Percentiles rank a stretch among this genome's conserved stretches.
Conservation (phyloP, 176 grass and related monocot genomes). For the Hyparrhenia diplandra region DNA sequence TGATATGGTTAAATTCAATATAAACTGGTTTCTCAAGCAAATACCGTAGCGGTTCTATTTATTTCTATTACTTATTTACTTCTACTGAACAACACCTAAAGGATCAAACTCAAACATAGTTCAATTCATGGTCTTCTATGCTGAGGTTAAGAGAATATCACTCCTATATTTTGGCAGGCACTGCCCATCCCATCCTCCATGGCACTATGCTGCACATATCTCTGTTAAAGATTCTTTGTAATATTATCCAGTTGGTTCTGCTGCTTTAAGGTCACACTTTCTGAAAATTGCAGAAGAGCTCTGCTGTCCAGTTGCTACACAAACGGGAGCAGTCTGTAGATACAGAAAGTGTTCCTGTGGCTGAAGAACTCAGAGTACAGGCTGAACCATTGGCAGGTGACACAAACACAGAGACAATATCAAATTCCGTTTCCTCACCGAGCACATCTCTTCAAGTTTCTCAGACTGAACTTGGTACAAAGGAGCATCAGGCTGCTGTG, state of each 20-base stretch:
- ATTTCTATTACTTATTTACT: not conserved
- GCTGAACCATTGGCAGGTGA: constrained; percentile 28
- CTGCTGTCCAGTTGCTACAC: constrained; percentile 35
- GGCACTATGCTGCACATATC: not conserved
- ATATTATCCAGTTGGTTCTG: not conserved
- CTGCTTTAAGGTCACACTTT: constrained; percentile 30
- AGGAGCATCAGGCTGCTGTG: constrained; percentile 63
- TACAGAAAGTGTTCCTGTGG: constrained; percentile 29
- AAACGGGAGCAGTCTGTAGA: constrained; percentile 43
- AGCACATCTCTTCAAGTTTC: constrained; percentile 35
- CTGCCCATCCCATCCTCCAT: not conserved
- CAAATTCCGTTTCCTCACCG: constrained; percentile 36
- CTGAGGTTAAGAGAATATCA: not conserved
- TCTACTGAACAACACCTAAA: not conserved
- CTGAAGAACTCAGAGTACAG: constrained; percentile 30
- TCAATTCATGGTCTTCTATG: not conserved
- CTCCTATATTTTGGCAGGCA: not conserved
- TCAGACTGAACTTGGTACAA: constrained; percentile 41
- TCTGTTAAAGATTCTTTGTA: constrained; percentile 4
- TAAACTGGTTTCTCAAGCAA: not conserved
- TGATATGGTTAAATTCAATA: not conserved
- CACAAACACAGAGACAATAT: constrained; percentile 21
- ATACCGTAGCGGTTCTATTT: not conserved
- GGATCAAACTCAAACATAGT: not conserved
- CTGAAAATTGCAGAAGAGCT: constrained; percentile 38